Percentiles rank a stretch among this genome's conserved stretches.
phyloP scores from a whole-genome alignment of 2,329 filamentous ascomycete genomes.

The Fusarium sp. region DNA sequence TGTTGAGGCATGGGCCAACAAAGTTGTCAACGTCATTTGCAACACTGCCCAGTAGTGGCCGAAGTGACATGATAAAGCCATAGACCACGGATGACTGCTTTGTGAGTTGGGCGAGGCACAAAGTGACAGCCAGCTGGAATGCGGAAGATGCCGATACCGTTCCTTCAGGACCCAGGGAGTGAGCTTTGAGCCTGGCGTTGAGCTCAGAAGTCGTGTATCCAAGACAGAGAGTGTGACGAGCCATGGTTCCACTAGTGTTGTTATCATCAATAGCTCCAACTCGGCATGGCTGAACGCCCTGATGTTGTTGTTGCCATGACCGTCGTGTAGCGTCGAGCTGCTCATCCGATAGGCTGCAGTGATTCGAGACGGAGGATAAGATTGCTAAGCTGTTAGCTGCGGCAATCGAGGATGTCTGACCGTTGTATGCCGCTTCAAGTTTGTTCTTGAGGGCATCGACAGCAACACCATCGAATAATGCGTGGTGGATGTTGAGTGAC shows the following conservation, averaged over 20 bases:
- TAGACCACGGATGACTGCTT: neutral
- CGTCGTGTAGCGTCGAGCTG: neutral
- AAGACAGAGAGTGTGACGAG: neutral
- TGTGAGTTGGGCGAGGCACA: slow-evolving; percentile 11
- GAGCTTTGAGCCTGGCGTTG: neutral
- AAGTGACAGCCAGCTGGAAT: slow-evolving; percentile 6
- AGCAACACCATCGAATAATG: slow-evolving; percentile 14
- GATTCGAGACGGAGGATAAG: neutral
- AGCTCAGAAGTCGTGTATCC: neutral
- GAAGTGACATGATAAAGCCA: slow-evolving; percentile 20
- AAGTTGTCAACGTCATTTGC: neutral
- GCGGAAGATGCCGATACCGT: neutral
- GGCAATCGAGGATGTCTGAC: accelerated
- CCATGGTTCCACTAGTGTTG: neutral
- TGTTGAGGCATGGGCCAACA: slow-evolving; percentile 19
- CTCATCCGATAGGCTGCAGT: neutral
- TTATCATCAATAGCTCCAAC: neutral
- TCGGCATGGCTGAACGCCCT: neutral
- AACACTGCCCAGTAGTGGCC: neutral
- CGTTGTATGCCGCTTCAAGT: neutral
- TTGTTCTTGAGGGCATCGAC: neutral
- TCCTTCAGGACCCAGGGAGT: neutral
- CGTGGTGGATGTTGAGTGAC: slow-evolving; percentile 15
- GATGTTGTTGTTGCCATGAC: neutral
- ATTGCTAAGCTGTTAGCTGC: neutral